A percentile compares a stretch with the other conserved stretches of the same genome.
Evolutionary conservation across 108 stramenopile species (phyloP).

Genomic region (Fistulifera pelliculosa): DNA sequence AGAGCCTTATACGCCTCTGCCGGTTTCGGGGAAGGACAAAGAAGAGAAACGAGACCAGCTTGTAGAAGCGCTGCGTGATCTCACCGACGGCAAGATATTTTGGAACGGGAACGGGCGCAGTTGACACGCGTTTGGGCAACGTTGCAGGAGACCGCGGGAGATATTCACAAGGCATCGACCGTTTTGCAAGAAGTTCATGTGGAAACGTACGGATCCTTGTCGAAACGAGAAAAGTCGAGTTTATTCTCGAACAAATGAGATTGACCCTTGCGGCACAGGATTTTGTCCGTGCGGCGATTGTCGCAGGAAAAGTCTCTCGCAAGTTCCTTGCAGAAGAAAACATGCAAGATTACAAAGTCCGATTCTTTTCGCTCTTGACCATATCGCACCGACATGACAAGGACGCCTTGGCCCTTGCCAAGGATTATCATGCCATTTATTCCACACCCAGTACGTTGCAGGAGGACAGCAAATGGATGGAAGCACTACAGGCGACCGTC

Average conservation of each 20-base stretch:
- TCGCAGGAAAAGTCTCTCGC: constrained; percentile 89
- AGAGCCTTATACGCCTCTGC: constrained; percentile 34
- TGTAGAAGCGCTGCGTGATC: constrained; percentile 80
- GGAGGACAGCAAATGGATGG: constrained; percentile 59
- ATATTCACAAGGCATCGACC: constrained; percentile 77
- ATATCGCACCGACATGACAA: constrained; percentile 86
- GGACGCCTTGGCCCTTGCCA: constrained; percentile 87
- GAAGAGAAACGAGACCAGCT: constrained; percentile 44
- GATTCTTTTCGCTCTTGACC: constrained; percentile 84
- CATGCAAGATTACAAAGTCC: constrained; percentile 86
- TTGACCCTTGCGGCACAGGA: constrained; percentile 90
- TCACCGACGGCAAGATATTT: constrained; percentile 96
- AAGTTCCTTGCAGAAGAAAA: constrained; percentile 84
- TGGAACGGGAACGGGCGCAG: constrained; percentile 93
- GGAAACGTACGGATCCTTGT: constrained; percentile 95
- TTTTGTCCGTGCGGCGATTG: constrained; percentile 91
- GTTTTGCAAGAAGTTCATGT: constrained; percentile 97
- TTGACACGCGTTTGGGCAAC: constrained; percentile 77
- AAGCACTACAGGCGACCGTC: constrained; percentile 78
- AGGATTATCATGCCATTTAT: constrained; percentile 90
- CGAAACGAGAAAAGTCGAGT: constrained; percentile 97
- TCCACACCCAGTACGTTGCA: constrained; percentile 38
- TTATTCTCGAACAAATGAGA: constrained; percentile 97
- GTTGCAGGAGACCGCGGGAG: constrained; percentile 77
- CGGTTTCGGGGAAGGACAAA: neutral